Evolutionary conservation across 2,329 filamentous ascomycete genomes (phyloP).

Genomic region (Sphaerulina populicola): DNA sequence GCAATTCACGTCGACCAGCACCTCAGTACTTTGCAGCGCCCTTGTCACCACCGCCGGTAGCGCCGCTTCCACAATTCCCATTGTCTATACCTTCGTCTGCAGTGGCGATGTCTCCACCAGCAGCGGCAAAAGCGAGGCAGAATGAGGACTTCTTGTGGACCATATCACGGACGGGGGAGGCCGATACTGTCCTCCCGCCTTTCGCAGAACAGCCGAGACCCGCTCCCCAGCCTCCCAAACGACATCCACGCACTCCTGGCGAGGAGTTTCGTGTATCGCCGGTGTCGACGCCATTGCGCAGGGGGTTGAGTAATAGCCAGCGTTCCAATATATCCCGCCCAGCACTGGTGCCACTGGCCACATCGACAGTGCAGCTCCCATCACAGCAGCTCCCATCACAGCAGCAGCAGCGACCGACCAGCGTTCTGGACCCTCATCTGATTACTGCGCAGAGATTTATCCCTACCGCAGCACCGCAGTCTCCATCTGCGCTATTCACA

Average conservation of each 20-base stretch:
- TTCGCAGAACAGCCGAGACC: conserved; percentile 13
- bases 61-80: not conserved
- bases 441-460: not conserved
- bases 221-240: conserved; percentile 20
- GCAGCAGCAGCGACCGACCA: not conserved
- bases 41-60: not conserved
- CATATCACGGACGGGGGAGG: not conserved
- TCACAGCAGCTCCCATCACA: not conserved
- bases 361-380: not conserved
- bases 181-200: conserved; percentile 1
- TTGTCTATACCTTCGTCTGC: not conserved
- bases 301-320: not conserved
- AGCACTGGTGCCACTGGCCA: not conserved
- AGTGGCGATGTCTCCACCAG: not conserved
- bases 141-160: not conserved
- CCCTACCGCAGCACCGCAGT: not conserved
- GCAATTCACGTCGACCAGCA: not conserved
- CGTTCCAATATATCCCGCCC: not conserved
- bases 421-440: not conserved
- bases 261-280: conserved; percentile 14
- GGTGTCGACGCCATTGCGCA: not conserved
- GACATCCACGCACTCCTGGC: conserved; percentile 19
- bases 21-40: not conserved
- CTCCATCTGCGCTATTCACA: not conserved
- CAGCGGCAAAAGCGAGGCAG: not conserved